Conservation (phyloP, 2,329 filamentous ascomycete species). For the Cordyceps cicadae region DNA sequence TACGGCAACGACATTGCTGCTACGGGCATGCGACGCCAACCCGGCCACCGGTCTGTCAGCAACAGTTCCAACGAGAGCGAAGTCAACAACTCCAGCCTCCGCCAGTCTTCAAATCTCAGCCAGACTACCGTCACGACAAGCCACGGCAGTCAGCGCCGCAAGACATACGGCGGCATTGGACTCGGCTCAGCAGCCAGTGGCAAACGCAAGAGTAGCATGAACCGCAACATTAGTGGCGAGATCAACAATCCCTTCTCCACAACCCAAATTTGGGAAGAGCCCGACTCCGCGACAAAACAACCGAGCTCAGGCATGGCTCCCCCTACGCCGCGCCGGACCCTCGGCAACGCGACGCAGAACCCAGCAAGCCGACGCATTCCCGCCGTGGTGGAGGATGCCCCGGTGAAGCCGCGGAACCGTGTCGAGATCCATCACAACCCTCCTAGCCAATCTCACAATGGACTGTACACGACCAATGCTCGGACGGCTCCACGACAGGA, state of each 20-base stretch:
- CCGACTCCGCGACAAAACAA: conserved; percentile 36
- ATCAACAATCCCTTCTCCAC: conserved; percentile 59
- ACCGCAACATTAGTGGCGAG: conserved; percentile 63
- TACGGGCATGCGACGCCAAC: conserved; percentile 37
- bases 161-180: conserved; percentile 34
- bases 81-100: conserved; percentile 24
- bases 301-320: conserved; percentile 23
- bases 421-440: conserved; percentile 80
- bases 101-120: conserved; percentile 7
- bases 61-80: conserved; percentile 45
- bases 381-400: conserved; percentile 24
- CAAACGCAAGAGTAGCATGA: conserved; percentile 56
- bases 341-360: conserved; percentile 26
- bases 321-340: conserved; percentile 23
- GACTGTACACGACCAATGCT: conserved; percentile 66
- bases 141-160: conserved; percentile 22
- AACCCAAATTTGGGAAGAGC: conserved; percentile 86
- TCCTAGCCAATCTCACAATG: conserved; percentile 73
- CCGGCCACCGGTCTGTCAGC: conserved; percentile 38
- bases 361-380: conserved; percentile 13
- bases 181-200: conserved; percentile 29
- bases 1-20: conserved; percentile 39
- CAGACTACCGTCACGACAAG: conserved; percentile 10
- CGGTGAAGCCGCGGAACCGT: conserved; percentile 34
- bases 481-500: conserved; percentile 22